Base-by-base conservation (phyloP, 345 rosid genomes). In the Citrus sinensis region DNA sequence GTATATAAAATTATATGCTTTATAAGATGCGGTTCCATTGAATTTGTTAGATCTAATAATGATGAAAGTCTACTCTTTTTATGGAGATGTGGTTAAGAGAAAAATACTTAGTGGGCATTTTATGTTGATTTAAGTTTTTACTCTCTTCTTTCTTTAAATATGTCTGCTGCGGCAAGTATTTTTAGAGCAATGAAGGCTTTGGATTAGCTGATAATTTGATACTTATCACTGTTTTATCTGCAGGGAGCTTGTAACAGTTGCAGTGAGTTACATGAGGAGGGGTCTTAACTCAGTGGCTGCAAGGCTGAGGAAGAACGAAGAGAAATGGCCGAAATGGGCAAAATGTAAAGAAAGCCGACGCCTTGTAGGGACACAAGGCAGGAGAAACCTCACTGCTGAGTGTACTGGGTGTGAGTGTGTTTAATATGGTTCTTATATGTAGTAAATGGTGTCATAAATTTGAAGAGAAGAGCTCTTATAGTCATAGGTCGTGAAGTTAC, bases 311-410 rank as follows among this genome's bases (percentile, higher is more conserved):
- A 88, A 61, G 78, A 90, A 78, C 0, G 89, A 88, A 58, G 90
- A 83, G 56, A 89, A 86, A 84, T 76, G 78, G 67, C 76, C 81
- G 34, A 88, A 82, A 82, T 87, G 92, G 94, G 80, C 82, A 19
- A 92, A 82, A 89, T 85, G 89, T 85, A 92, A 87, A 85, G 97
- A 94, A 80, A 75, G 85, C 17, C 85, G 88, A 8, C 83, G 89
- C 61, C 94, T 90, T 62, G 78, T 90, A 61, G 82, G 91, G 19
- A 83, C 86, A 42, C 95, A 91, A 83, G 84, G 76, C 77, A 94
- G 84, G 86, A 85, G 87, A 86, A 88, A 78, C 86, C 85, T 79
- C 67, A 79, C 84, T 20, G 70, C 80, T 2, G 93, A 91, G 46
- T 76, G 85, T 66, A 69, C 83, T 3, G 91, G 83, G 54, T 91